phyloP scores from a whole-genome alignment of 2,329 filamentous ascomycete genomes.

The Aspergillus eucalypticola region DNA sequence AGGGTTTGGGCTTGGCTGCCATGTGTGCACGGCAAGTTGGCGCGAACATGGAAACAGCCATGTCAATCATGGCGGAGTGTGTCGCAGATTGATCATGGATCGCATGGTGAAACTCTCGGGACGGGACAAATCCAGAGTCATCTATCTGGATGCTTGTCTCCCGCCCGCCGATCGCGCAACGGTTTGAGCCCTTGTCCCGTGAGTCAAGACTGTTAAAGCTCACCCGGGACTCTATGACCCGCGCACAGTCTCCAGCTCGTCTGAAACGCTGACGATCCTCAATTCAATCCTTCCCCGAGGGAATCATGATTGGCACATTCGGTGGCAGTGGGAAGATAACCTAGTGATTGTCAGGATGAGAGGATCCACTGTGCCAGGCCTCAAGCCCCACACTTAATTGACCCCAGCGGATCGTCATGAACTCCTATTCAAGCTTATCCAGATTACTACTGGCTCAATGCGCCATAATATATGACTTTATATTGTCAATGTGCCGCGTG shows the following conservation, averaged over 20 bases:
- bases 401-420: slow-evolving; percentile 1
- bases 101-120: slow-evolving; percentile 1
- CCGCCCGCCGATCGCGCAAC: slow-evolving; percentile 1
- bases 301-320: neutral
- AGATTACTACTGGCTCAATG: neutral
- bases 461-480: neutral
- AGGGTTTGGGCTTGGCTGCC: neutral
- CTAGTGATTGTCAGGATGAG: neutral
- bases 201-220: neutral
- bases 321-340: neutral
- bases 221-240: neutral
- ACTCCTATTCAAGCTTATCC: neutral
- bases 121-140: neutral
- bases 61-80: neutral
- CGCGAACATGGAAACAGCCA: neutral
- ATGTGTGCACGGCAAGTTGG: neutral
- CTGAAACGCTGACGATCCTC: neutral
- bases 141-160: neutral
- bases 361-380: neutral
- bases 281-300: neutral
- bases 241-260: neutral
- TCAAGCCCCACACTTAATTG: neutral
- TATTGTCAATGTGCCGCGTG: neutral
- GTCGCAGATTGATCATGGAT: neutral
- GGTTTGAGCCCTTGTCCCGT: neutral